Conservation (phyloP, 2,329 filamentous ascomycete genomes). For the Cercospora nicotianae region DNA sequence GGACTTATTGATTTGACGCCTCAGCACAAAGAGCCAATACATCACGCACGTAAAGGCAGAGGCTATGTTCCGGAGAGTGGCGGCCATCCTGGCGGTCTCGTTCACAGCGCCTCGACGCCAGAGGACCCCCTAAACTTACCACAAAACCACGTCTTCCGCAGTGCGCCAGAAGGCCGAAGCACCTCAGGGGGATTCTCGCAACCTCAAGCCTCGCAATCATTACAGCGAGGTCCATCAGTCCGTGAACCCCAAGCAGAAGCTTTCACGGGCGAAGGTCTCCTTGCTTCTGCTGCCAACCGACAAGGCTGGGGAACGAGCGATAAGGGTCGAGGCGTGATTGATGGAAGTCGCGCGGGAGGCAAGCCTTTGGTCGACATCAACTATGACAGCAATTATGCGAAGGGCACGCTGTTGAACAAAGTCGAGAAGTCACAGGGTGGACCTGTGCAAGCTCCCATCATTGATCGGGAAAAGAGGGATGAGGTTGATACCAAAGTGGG, state of each 20-base stretch:
- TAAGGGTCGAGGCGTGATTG: slow-evolving; percentile 48
- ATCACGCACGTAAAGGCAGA: slow-evolving; percentile 23
- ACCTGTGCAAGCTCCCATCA: slow-evolving; percentile 34
- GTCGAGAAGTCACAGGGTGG: slow-evolving; percentile 38
- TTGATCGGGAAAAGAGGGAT: slow-evolving; percentile 40
- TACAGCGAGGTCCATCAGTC: slow-evolving; percentile 6
- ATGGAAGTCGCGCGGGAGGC: slow-evolving; percentile 46
- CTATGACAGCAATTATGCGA: slow-evolving; percentile 46
- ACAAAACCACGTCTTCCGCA: slow-evolving; percentile 21
- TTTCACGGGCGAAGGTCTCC: slow-evolving; percentile 49
- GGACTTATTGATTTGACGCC: slow-evolving; percentile 21
- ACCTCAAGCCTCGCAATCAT: slow-evolving; percentile 8
- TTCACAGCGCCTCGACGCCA: slow-evolving; percentile 17
- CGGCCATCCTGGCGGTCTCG: slow-evolving; percentile 11
- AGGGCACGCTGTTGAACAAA: slow-evolving; percentile 51
- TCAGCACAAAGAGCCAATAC: slow-evolving; percentile 24
- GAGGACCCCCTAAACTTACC: slow-evolving; percentile 23
- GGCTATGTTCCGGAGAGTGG: slow-evolving; percentile 19
- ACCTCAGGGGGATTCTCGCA: slow-evolving; percentile 8
- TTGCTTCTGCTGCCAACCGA: slow-evolving; percentile 40
- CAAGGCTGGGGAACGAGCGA: slow-evolving; percentile 42
- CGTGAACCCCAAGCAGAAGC: slow-evolving; percentile 28
- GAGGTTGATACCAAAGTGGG: slow-evolving; percentile 5
- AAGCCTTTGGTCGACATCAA: slow-evolving; percentile 47
- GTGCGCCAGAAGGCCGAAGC: slow-evolving; percentile 16